Conservation (phyloP, 768 basidiomycete genomes). For the Candolleomyces aberdarensis region DNA sequence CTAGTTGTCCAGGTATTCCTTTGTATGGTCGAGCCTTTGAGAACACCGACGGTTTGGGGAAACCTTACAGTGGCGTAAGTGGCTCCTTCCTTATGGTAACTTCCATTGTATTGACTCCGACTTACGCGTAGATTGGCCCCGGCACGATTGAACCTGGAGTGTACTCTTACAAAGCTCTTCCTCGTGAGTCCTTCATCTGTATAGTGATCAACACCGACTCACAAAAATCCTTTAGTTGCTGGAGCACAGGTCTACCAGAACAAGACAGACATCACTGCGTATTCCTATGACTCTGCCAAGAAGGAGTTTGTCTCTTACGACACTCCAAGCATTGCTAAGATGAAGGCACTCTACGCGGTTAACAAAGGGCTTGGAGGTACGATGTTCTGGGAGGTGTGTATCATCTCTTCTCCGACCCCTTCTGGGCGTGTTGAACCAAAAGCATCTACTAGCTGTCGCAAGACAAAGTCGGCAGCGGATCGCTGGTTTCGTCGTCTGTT, state of each 20-base stretch:
- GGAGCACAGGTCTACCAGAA: slow-evolving; percentile 66
- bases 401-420: slow-evolving; percentile 3
- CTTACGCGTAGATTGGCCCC: slow-evolving; percentile 53
- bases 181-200: slow-evolving; percentile 34
- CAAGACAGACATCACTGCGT: slow-evolving; percentile 65
- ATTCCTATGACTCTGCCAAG: slow-evolving; percentile 70
- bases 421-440: not conserved
- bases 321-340: slow-evolving; percentile 58
- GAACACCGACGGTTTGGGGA: slow-evolving; percentile 62
- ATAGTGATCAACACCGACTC: not conserved
- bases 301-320: slow-evolving; percentile 76
- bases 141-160: slow-evolving; percentile 69
- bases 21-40: slow-evolving; percentile 81
- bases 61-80: slow-evolving; percentile 63
- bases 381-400: slow-evolving; percentile 69
- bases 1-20: slow-evolving; percentile 53
- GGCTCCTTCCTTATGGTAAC: not conserved
- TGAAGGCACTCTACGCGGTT: slow-evolving; percentile 68
- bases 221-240: slow-evolving; percentile 29
- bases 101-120: not conserved
- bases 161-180: slow-evolving; percentile 76
- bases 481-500: slow-evolving; percentile 52
- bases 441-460: slow-evolving; percentile 41
- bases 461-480: slow-evolving; percentile 56
- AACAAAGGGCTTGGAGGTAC: slow-evolving; percentile 59